Evolutionary conservation across 768 basidiomycete species (phyloP), one percentile per base, ranked within the genome.

Genomic region (Dendrothele bispora): DNA sequence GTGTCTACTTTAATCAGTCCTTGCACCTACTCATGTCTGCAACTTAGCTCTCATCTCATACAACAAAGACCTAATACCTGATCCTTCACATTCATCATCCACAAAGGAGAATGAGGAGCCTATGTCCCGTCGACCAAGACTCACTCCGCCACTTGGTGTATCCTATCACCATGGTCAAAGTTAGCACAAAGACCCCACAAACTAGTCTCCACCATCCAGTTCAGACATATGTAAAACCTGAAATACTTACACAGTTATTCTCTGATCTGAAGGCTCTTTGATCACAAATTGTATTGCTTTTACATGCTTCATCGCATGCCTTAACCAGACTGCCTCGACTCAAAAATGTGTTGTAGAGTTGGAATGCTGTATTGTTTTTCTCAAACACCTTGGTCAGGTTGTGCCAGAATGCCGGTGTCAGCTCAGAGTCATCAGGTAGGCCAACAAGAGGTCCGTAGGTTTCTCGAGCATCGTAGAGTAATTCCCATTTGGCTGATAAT

Each of bases 331-430:
- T 63, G 21, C 72, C 75, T n/a, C 74, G 61, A 7, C 68, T 70
- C 32, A 69, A 62, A 53, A 73, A 74, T 21, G 62, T 64, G 54
- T 74, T 75, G 57, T 58, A 71, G 38, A 62, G 38, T 49, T 65
- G 54, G 49, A 68, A 66, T 10, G 61, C 63, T 7, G 60, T 61
- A 6, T 60, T 59, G 45, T 70, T 65, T 15, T 38, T 27, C 26
- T 51, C 58, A 41, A 70, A 63, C 7, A 61, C 60, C 44, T 67
- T 67, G 1, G 71, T 71, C 5, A 72, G 58, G 27, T 60, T 57
- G 51, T 73, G 70, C 71, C 70, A 74, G 57, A 74, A 74, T 8
- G 68, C 58, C 1, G 69, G 66, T 32, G 60, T 56, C 8, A 74
- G 65, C 11, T 65, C 54, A 4, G 53, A 60, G 3, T 32, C 42